These are phyloP conservation scores for Kwoniella dendrophila DNA, from an alignment of 768 basidiomycete genomes.

Conservation along the genomic window DNA sequence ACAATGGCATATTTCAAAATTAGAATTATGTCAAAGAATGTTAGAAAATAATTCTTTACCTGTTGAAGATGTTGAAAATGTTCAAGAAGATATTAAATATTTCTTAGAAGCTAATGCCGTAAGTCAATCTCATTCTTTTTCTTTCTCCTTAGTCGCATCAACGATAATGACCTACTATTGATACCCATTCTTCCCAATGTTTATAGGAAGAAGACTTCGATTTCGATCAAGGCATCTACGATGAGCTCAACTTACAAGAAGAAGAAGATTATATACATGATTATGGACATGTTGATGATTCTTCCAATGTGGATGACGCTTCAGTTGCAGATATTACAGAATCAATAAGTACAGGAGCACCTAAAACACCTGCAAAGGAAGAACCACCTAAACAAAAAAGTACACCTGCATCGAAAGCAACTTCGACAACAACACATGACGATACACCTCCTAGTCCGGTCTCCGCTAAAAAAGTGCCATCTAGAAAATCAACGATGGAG, in stretches of 20 bases:
- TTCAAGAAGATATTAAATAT: slow-evolving; percentile 94
- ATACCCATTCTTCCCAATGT: neutral
- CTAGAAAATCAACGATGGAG: slow-evolving; percentile 51
- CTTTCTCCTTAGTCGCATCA: neutral
- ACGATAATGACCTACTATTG: neutral
- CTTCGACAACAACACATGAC: slow-evolving; percentile 17
- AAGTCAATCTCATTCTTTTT: slow-evolving; percentile 56
- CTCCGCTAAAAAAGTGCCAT: slow-evolving; percentile 46
- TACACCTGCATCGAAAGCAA: slow-evolving; percentile 29
- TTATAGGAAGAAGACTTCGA: slow-evolving; percentile 93
- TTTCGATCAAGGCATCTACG: slow-evolving; percentile 95
- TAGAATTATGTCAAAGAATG: slow-evolving; percentile 89
- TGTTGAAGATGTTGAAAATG: slow-evolving; percentile 73
- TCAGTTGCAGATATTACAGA: slow-evolving; percentile 65
- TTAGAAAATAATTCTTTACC: slow-evolving; percentile 89
- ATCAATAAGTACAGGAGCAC: slow-evolving; percentile 26
- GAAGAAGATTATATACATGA: slow-evolving; percentile 80
- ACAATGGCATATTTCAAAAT: slow-evolving; percentile 88
- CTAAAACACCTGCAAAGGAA: slow-evolving; percentile 47
- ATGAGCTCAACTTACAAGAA: slow-evolving; percentile 94
- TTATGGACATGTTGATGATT: slow-evolving; percentile 70
- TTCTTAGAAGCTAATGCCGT: slow-evolving; percentile 96
- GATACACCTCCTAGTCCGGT: slow-evolving; percentile 50
- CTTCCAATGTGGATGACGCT: slow-evolving; percentile 69
- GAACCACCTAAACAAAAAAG: slow-evolving; percentile 37